Evolutionary conservation across 2,329 filamentous ascomycete genomes (phyloP), one percentile per base, ranked within the genome.

Genomic region (Penicillium verrucosum): DNA sequence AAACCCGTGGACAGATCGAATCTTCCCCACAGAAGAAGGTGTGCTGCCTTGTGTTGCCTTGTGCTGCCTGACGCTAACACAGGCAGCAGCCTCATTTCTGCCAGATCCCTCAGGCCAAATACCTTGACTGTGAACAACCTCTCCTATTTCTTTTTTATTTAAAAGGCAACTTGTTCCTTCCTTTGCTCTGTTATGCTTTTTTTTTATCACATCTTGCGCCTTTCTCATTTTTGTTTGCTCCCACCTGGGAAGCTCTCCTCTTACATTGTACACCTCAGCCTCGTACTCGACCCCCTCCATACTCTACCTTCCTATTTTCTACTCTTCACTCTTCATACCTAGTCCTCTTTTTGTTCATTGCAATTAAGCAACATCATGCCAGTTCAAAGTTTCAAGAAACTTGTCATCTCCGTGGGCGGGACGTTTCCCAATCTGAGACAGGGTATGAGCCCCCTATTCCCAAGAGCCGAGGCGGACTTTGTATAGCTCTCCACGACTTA

Each of bases 341-440:
- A 16, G 5, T 23, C 5, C 1, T 32, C 6, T 8, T 32, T 3
- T 8, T 34, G 2, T 21, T 8, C n/a, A 9, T 14, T 23, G 8
- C 27, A 21, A 12, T 50, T 27, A n/a, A 40, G 6, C 5, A 7
- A 42, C 44, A 43, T 25, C 9, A 73, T 72, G 69, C 51, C 69
- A 6, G 57, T 60, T 2, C 29, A 50, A n/a, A 49, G 60, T 14
- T 71, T 75, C 43, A 70, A 71, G 45, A 60, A 67, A 0, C 50
- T 67, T 8, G 60, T 75, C 6, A 75, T 90, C 43, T 82, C 80
- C 23, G 69, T 88, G 27, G 86, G 83, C 55, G 87, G 87, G 58
- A 81, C 81, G 5, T 86, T 89, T 62, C 73, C 80, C 1, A 75
- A 77, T 6, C 71, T 77, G 27, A 82, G 78, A 3, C 85, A 89